These are phyloP conservation scores for Ailanthus altissimus DNA, from an alignment of 345 rosid genomes.

Conservation along the genomic window DNA sequence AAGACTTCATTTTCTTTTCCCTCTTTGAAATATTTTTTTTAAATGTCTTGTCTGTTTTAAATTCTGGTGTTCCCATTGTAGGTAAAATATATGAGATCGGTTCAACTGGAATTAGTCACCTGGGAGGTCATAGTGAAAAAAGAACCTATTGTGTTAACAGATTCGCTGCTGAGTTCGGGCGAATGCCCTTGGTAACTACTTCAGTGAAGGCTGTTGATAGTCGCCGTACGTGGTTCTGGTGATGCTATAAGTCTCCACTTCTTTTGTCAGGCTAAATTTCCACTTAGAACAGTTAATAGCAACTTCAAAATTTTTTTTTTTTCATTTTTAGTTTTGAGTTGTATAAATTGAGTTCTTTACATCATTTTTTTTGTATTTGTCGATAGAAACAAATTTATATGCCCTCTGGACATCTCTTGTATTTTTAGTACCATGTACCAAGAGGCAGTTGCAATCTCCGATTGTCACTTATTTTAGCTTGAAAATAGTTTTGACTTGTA, in stretches of 20 bases:
- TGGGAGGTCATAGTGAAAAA: conserved; percentile 86
- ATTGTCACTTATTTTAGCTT: background rate
- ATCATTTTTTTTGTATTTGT: background rate
- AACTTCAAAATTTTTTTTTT: conserved; percentile 29
- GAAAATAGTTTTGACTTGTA: background rate
- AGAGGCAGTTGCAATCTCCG: conserved; percentile 2
- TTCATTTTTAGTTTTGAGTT: background rate
- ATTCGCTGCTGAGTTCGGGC: conserved; percentile 72
- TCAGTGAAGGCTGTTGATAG: conserved; percentile 79
- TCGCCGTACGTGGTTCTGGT: conserved; percentile 84
- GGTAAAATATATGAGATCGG: conserved; percentile 96
- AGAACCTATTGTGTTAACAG: conserved; percentile 74
- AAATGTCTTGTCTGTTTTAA: background rate
- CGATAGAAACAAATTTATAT: conserved; percentile 12
- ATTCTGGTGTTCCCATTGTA: conserved; percentile 25
- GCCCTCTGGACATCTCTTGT: background rate
- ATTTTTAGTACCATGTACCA: conserved; percentile 24
- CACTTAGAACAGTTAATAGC: conserved; percentile 19
- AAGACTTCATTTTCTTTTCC: background rate
- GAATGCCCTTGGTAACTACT: conserved; percentile 78
- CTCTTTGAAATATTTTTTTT: background rate
- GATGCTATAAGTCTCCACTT: conserved; percentile 25
- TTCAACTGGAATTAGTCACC: conserved; percentile 89
- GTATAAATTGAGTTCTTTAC: conserved; percentile 22
- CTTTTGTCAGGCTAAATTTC: conserved; percentile 11